Evolutionary conservation across 805 yeast genomes (phyloP), one percentile per base, ranked within the genome.

Genomic region (Pichia pseudocactophila): DNA sequence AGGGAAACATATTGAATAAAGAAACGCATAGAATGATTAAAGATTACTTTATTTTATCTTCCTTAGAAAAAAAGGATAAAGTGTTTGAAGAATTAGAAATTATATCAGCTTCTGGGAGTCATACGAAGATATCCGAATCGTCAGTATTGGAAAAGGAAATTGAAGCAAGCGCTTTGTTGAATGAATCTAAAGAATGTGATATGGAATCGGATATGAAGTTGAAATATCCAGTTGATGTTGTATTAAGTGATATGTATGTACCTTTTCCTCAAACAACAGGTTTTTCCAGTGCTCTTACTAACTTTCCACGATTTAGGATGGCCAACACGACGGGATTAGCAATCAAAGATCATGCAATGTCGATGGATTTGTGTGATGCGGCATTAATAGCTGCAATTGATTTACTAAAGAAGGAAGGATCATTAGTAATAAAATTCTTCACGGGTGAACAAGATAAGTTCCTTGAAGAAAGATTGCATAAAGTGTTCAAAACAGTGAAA

Each of bases 331-430:
- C 88, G 12, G 97, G 98, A 4, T 64, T 85, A 33, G 74, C 80
- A 9, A 78, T 82, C 33, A 75, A 76, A 49, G 98, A 90, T 59
- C 97, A 90, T 62, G 65, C 73, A 12, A 77, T 76, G 50, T 87
- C 96, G 47, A 82, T 92, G 85, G 89, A 89, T 56, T 65, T 90
- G 25, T 90, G 97, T 60, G 92, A 86, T 53, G 96, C 96, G 0
- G 96, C 95, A 0, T 60, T 92, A 40, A 69, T 85, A 7, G 70
- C 89, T 39, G 81, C 94, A 1, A 69, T 81, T 41, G 82, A 78
- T 47, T 62, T 84, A n/a, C 62, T 92, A 22, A 76, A 69, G 47
- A 75, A 78, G 4, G 74, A 75, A 22, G 98, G 98, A 1, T 54
- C 66, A 10, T 74, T 86, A 54, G 81, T 87, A 12, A 82, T 95